These are phyloP conservation scores for Batkoa obscura DNA, from an alignment of 371 early-diverging fungal species.

Conservation along the genomic window DNA sequence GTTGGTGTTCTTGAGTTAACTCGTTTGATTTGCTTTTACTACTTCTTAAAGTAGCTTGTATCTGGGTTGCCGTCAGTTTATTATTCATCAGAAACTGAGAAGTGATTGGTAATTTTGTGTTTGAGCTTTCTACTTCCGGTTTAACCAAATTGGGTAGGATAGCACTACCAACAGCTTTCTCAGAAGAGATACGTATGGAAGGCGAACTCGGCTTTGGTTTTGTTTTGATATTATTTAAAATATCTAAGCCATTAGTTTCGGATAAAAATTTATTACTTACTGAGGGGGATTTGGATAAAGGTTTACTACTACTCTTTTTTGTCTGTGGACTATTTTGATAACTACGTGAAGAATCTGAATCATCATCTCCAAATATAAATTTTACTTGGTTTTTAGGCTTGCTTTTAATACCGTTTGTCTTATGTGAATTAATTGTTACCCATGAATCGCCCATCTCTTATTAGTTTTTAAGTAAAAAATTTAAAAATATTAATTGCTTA, in stretches of 20 bases:
- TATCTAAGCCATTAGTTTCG: too few relatives aligned
- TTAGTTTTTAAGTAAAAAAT: too few relatives aligned
- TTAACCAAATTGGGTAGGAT: background rate
- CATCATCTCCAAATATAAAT: slow-evolving; percentile 2
- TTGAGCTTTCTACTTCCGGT: background rate
- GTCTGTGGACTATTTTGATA: background rate
- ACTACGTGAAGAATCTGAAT: background rate
- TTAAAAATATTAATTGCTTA: too few relatives aligned
- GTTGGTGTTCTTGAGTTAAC: slow-evolving; percentile 1
- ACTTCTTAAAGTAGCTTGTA: background rate
- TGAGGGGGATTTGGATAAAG: background rate
- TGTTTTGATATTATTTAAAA: background rate
- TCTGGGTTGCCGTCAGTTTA: background rate
- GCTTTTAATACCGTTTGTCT: background rate
- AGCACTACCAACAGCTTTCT: background rate
- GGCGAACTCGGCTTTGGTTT: background rate
- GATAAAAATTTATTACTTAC: background rate
- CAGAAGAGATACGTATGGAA: background rate
- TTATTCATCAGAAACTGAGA: background rate
- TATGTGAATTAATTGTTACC: background rate
- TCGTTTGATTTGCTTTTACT: background rate
- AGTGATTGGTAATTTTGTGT: background rate
- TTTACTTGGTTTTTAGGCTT: background rate
- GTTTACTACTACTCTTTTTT: background rate
- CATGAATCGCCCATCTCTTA: background rate